phyloP scores from a whole-genome alignment of 768 basidiomycete genomes.

The Amyloporia xantha region DNA sequence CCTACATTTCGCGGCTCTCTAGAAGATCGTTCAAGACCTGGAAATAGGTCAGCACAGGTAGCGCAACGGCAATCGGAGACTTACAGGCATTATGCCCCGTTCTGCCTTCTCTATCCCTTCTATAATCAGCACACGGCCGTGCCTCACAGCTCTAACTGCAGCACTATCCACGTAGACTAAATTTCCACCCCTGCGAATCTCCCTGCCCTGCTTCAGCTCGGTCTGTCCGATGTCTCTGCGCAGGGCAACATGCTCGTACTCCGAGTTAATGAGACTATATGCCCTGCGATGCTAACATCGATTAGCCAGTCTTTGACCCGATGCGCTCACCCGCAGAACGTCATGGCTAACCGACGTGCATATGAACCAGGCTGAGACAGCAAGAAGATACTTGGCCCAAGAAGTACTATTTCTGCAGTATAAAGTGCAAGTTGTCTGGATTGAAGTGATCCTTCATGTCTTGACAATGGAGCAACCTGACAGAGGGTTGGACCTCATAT shows the following conservation, averaged over 20 bases:
- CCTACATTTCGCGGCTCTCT: conserved; percentile 66
- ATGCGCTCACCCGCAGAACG: conserved; percentile 46
- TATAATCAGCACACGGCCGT: conserved; percentile 56
- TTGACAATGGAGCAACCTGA: conserved; percentile 39
- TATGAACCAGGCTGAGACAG: conserved; percentile 64
- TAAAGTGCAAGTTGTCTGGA: conserved; percentile 52
- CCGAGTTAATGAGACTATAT: conserved; percentile 49
- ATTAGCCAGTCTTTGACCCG: background rate
- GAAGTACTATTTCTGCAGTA: conserved; percentile 62
- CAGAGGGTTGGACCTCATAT: conserved; percentile 43
- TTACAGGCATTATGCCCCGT: conserved; percentile 64
- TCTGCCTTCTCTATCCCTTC: conserved; percentile 72
- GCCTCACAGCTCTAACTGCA: conserved; percentile 58
- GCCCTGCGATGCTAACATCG: background rate
- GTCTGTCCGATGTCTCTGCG: conserved; percentile 69
- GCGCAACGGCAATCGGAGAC: conserved; percentile 14
- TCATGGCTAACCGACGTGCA: conserved; percentile 53
- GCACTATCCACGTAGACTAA: conserved; percentile 64
- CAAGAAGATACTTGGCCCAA: conserved; percentile 62
- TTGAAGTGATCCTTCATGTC: conserved; percentile 46
- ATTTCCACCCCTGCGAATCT: conserved; percentile 54
- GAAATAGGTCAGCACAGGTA: background rate
- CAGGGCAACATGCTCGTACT: conserved; percentile 62
- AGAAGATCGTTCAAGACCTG: conserved; percentile 55
- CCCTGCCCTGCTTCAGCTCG: conserved; percentile 64